Conservation (phyloP, 441 rosid genomes). For the Adansonia grandidieri region DNA sequence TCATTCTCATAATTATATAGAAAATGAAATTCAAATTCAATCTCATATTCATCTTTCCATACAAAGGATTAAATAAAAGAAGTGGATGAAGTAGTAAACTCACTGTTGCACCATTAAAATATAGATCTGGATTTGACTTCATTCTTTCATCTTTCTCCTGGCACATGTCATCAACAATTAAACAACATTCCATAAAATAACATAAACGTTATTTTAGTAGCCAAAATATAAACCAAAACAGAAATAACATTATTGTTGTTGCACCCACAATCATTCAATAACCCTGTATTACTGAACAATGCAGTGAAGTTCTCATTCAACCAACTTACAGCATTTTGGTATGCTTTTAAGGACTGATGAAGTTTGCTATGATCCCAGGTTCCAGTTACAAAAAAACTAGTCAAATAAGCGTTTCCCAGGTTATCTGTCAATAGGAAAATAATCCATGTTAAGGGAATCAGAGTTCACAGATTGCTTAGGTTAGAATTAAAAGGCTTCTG, state of each 20-base stretch:
- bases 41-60: conserved; percentile 7
- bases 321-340: conserved; percentile 73
- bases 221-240: not conserved
- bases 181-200: not conserved
- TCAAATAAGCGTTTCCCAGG: conserved; percentile 75
- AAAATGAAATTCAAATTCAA: conserved; percentile 1
- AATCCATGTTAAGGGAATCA: conserved; percentile 19
- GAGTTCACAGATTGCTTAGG: not conserved
- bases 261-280: not conserved
- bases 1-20: not conserved
- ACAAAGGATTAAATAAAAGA: not conserved
- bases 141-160: conserved; percentile 75
- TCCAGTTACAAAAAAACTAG: conserved; percentile 67
- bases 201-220: not conserved
- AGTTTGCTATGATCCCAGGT: conserved; percentile 76
- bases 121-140: conserved; percentile 72
- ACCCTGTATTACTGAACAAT: conserved; percentile 3
- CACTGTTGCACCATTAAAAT: conserved; percentile 72
- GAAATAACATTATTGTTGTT: not conserved
- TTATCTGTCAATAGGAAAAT: conserved; percentile 51
- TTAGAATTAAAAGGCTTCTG: not conserved
- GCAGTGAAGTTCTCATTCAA: conserved; percentile 7
- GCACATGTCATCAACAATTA: conserved; percentile 29
- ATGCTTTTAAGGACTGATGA: conserved; percentile 68
- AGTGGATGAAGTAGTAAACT: conserved; percentile 34